phyloP scores from a whole-genome alignment of 192 early-diverging fungal species.

The Dissophora ornata region DNA sequence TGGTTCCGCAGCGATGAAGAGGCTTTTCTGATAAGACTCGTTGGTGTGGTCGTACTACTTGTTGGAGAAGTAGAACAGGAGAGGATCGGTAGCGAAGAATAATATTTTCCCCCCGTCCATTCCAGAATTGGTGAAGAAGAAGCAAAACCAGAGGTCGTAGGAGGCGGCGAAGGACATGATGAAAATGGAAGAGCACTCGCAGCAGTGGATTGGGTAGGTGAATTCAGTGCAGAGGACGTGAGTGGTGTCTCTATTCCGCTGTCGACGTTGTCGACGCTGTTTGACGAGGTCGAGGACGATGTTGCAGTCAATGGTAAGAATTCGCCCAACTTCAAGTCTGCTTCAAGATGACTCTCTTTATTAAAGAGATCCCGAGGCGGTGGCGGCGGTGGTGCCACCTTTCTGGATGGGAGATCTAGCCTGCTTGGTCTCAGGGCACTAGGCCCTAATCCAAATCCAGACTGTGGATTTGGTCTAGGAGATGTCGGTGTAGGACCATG shows the following conservation, averaged over 20 bases:
- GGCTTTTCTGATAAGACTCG: constrained; percentile 13
- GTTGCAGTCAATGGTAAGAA: background rate
- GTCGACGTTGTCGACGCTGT: background rate
- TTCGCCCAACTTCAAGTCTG: too few species aligned
- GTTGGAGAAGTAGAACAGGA: background rate
- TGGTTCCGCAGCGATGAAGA: constrained; percentile 22
- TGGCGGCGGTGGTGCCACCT: too few species aligned
- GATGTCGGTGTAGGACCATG: constrained; percentile 1
- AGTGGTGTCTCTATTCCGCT: constrained; percentile 9
- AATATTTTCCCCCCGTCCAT: too few species aligned
- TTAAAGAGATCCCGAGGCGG: too few species aligned
- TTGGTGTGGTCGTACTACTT: constrained; percentile 1
- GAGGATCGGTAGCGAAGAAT: background rate
- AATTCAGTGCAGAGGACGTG: constrained; percentile 6
- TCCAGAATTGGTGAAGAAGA: background rate
- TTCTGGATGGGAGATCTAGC: too few species aligned
- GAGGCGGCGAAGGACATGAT: background rate
- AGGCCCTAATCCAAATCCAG: background rate
- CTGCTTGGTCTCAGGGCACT: background rate
- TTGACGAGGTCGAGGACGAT: constrained; percentile 1
- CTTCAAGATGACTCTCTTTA: too few species aligned
- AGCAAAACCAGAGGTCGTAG: too few species aligned
- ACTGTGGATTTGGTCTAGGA: background rate
- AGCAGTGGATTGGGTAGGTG: constrained; percentile 4
- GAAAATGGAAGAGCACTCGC: background rate